Percentiles rank a stretch among this genome's conserved stretches.
Conservation (phyloP, 306 rosid species). For the Trifolium subterraneum region DNA sequence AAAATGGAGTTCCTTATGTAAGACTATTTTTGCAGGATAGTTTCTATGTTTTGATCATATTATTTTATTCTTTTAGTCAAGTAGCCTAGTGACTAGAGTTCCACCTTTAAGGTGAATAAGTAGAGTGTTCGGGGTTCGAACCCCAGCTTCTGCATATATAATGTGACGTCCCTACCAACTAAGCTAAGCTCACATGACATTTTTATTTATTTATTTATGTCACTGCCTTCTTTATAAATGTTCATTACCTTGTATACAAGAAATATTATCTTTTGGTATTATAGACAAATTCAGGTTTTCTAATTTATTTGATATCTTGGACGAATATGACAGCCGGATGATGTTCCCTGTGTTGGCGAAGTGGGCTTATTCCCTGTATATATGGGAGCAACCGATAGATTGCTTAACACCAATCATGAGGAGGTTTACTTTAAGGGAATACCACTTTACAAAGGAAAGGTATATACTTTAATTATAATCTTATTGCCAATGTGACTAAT, state of each 20-base stretch:
- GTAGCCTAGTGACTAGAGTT: no score
- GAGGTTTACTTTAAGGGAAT: slow-evolving; percentile 84
- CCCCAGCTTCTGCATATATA: no score
- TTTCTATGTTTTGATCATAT: slow-evolving; percentile 17
- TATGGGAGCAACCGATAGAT: slow-evolving; percentile 76
- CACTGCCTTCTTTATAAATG: background rate
- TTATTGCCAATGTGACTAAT: background rate
- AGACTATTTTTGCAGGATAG: slow-evolving; percentile 23
- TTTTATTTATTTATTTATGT: no score
- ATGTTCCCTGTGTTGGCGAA: slow-evolving; percentile 82
- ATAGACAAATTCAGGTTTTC: slow-evolving; percentile 2
- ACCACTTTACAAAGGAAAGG: slow-evolving; percentile 89
- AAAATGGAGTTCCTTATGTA: slow-evolving; percentile 75
- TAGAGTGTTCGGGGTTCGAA: no score
- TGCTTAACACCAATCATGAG: slow-evolving; percentile 84
- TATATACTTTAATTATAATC: slow-evolving; percentile 39
- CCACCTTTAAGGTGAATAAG: no score
- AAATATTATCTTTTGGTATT: slow-evolving; percentile 12
- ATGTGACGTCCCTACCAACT: no score
- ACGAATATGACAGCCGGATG: slow-evolving; percentile 65
- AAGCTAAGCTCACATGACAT: no score
- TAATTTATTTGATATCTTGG: slow-evolving; percentile 41
- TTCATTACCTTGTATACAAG: slow-evolving; percentile 30
- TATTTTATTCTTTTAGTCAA: no score
- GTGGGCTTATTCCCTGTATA: slow-evolving; percentile 65